These are phyloP conservation scores for Geoglossum glabrum DNA, from an alignment of 495 filamentous ascomycete genomes.

Conservation along the genomic window DNA sequence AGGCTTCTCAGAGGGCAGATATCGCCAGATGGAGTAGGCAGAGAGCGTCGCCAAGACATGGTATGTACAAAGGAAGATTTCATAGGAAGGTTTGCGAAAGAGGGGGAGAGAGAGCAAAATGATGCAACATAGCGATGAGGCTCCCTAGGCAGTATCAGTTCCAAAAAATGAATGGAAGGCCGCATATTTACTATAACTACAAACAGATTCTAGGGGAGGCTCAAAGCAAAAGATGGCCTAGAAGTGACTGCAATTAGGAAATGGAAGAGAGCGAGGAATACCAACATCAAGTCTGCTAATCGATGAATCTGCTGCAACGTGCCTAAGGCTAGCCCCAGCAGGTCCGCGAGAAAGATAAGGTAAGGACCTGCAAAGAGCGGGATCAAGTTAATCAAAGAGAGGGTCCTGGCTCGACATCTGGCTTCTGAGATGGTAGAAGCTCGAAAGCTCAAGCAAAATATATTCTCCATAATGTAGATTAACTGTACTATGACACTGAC, in stretches of 20 bases:
- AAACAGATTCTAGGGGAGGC: conserved; percentile 8
- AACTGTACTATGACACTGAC: conserved; percentile 7
- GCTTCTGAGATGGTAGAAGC: conserved; percentile 1
- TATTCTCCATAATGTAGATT: conserved; percentile 5
- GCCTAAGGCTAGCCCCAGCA: conserved; percentile 11
- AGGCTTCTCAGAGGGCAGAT: conserved; percentile 8
- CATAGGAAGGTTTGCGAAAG: conserved; percentile 8
- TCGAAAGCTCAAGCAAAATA: conserved; percentile 8
- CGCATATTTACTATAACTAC: conserved; percentile 7
- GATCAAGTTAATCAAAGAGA: conserved; percentile 11
- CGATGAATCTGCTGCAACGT: conserved; percentile 9
- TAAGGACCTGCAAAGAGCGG: conserved; percentile 7
- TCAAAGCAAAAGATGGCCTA: not conserved
- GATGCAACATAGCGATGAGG: conserved; percentile 6
- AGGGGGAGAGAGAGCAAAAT: conserved; percentile 10
- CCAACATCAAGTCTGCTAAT: conserved; percentile 8
- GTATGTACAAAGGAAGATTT: conserved; percentile 14
- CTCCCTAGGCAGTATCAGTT: not conserved
- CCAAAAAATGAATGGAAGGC: not conserved
- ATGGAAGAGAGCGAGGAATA: conserved; percentile 5
- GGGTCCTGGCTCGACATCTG: conserved; percentile 8
- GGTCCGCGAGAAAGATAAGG: conserved; percentile 9
- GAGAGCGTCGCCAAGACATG: conserved; percentile 10
- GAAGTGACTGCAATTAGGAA: conserved; percentile 2
- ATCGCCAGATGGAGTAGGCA: conserved; percentile 12